A percentile compares a stretch with the other conserved stretches of the same genome.
Conservation (phyloP, 1,284 basidiomycete genomes). For the Ganoderma boninense region DNA sequence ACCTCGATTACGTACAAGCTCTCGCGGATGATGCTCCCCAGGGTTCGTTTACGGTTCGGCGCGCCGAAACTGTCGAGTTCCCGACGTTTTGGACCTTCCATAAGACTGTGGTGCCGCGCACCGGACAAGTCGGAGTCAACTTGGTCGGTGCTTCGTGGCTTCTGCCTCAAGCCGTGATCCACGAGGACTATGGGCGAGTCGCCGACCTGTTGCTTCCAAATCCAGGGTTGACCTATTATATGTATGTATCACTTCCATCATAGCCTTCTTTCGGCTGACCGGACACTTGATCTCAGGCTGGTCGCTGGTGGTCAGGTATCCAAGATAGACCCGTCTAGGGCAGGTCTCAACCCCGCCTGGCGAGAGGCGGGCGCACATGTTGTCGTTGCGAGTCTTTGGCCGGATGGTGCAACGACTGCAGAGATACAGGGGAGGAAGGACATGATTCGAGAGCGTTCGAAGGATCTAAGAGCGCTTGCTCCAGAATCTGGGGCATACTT, state of each 20-base stretch:
- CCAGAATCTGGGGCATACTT: no score
- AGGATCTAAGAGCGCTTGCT: no score
- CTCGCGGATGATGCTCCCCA: not conserved
- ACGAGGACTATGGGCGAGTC: constrained; percentile 36
- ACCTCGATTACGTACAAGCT: not conserved
- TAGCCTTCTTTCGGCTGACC: not conserved
- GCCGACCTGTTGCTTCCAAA: constrained; percentile 38
- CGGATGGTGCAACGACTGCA: constrained; percentile 36
- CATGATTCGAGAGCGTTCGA: no score
- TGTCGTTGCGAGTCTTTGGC: constrained; percentile 40
- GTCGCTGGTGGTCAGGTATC: constrained; percentile 50
- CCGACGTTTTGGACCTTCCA: constrained; percentile 38
- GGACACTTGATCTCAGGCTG: constrained; percentile 35
- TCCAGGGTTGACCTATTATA: constrained; percentile 14
- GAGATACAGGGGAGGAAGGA: constrained; percentile 31
- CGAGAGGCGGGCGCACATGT: constrained; percentile 45
- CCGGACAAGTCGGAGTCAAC: constrained; percentile 20
- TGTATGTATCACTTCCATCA: constrained; percentile 20
- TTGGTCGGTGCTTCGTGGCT: constrained; percentile 46
- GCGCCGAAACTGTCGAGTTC: constrained; percentile 3
- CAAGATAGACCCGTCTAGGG: constrained; percentile 43
- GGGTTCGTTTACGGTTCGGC: no score
- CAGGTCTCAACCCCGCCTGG: constrained; percentile 55
- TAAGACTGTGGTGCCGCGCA: constrained; percentile 33
- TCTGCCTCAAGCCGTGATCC: constrained; percentile 38